Evolutionary conservation across 2,329 filamentous ascomycete genomes (phyloP).

Genomic region (Sporothrix phasma): DNA sequence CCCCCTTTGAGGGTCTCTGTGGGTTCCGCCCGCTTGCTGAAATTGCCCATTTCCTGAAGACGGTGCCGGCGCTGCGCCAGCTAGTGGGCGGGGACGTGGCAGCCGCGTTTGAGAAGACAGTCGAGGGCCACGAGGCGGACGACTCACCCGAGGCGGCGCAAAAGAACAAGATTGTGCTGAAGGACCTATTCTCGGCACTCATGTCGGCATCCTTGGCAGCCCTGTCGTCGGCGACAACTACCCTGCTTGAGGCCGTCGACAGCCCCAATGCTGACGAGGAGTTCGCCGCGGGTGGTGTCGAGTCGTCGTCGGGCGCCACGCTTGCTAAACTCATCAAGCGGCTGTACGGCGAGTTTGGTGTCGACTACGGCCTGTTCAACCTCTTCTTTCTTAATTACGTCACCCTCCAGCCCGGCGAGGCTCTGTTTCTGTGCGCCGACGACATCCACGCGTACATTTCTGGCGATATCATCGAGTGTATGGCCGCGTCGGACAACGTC

Average conservation of each 20-base stretch:
- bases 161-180: conserved; percentile 69
- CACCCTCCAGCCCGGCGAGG: conserved; percentile 76
- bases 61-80: conserved; percentile 45
- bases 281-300: conserved; percentile 66
- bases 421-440: conserved; percentile 90
- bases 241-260: conserved; percentile 59
- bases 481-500: conserved; percentile 98
- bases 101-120: conserved; percentile 44
- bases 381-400: conserved; percentile 97
- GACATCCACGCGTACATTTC: conserved; percentile 94
- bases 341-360: conserved; percentile 73
- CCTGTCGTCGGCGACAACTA: conserved; percentile 53
- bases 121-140: conserved; percentile 35
- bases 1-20: conserved; percentile 89
- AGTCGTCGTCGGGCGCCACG: conserved; percentile 56
- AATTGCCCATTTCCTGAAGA: conserved; percentile 71
- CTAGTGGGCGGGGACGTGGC: conserved; percentile 58
- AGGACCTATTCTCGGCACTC: conserved; percentile 63
- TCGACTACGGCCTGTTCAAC: conserved; percentile 87
- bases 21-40: conserved; percentile 84
- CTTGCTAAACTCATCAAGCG: conserved; percentile 68
- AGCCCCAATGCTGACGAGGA: conserved; percentile 37
- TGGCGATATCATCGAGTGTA: conserved; percentile 96
- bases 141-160: conserved; percentile 27
- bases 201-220: conserved; percentile 66